Evolutionary conservation across 306 rosid species (phyloP), one percentile per base, ranked within the genome.

Genomic region (Senna siamea): DNA sequence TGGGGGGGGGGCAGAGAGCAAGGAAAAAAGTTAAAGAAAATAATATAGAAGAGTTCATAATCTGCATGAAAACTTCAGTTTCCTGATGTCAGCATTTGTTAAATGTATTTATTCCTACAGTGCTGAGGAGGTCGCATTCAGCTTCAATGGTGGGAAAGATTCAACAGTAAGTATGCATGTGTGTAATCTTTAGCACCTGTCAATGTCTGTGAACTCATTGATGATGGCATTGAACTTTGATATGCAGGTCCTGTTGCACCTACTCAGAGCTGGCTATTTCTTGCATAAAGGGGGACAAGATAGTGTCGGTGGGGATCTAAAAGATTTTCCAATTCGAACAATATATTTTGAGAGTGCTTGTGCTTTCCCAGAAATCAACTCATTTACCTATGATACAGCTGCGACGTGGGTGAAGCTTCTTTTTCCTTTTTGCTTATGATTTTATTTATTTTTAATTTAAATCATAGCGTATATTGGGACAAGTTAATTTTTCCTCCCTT

Each of bases 71-170:
- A 26, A 23, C 28, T 1, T 26, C 11, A 9, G 56, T 68, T 52
- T 54, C 35, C 74, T 74, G 55, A 59, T 74, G 43, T 54, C 20
- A 20, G 37, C 23, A 30, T 76, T 15, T 28, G 44, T 76, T 75
- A 32, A 76, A 53, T 51, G 18, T 65, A 51, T 83, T 86, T 78
- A 76, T 53, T 43, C 38, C 38, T 53, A 69, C 97, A 91, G 98
- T 7, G 84, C 85, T 60, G 91, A 94, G 71, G 98, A 94, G 85
- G 96, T 88, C 50, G 90, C 98, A 11, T 94, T 94, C 83, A 94
- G 98, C 84, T 94, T 94, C 84, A 94, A 94, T 74, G 98, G 98
- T 26, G 98, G 98, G 79, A 94, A 94, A 84, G 98, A 94, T 86
- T 94, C 99, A 58, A 94, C 99, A 1, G 99, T 94, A 87, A 85